Percentiles rank a stretch among this genome's conserved stretches.
Evolutionary conservation across 2,329 filamentous ascomycete genomes (phyloP).

Genomic region (Sporothrix brunneoviolacea): DNA sequence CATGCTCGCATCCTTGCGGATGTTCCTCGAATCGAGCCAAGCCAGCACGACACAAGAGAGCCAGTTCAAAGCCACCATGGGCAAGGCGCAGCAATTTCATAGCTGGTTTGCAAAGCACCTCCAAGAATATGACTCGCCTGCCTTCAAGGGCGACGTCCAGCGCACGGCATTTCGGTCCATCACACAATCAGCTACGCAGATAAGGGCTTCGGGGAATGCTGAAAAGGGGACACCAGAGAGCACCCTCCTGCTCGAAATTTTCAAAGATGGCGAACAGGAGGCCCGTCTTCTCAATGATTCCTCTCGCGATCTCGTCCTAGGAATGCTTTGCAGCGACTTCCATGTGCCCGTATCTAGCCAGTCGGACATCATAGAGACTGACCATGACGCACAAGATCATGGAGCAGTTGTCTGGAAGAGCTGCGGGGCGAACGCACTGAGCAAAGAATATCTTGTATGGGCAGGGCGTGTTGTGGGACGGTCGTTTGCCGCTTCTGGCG

Average conservation of each 20-base stretch:
- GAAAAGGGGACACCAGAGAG: slow-evolving; percentile 68
- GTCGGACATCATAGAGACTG: slow-evolving; percentile 62
- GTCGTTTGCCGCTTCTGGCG: slow-evolving; percentile 71
- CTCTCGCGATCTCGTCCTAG: slow-evolving; percentile 63
- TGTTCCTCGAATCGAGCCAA: slow-evolving; percentile 67
- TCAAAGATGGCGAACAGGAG: slow-evolving; percentile 62
- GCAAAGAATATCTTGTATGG: slow-evolving; percentile 72
- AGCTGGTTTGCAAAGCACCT: slow-evolving; percentile 71
- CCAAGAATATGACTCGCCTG: slow-evolving; percentile 49
- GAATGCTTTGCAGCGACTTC: slow-evolving; percentile 70
- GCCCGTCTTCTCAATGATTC: slow-evolving; percentile 61
- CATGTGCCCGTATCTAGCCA: slow-evolving; percentile 48
- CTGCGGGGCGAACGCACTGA: slow-evolving; percentile 57
- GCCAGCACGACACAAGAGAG: slow-evolving; percentile 79
- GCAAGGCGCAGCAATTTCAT: slow-evolving; percentile 69
- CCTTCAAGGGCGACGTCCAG: slow-evolving; percentile 42
- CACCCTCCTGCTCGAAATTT: slow-evolving; percentile 68
- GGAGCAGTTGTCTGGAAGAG: slow-evolving; percentile 70
- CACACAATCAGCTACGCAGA: slow-evolving; percentile 59
- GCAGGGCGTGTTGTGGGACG: slow-evolving; percentile 77
- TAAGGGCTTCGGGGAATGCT: slow-evolving; percentile 63
- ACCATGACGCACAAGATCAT: slow-evolving; percentile 55
- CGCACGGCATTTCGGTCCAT: slow-evolving; percentile 59
- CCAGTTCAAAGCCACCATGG: slow-evolving; percentile 70
- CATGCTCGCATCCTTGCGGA: slow-evolving; percentile 68